phyloP scores from a whole-genome alignment of 805 yeast species.

The Wickerhamomyces canadensis region DNA sequence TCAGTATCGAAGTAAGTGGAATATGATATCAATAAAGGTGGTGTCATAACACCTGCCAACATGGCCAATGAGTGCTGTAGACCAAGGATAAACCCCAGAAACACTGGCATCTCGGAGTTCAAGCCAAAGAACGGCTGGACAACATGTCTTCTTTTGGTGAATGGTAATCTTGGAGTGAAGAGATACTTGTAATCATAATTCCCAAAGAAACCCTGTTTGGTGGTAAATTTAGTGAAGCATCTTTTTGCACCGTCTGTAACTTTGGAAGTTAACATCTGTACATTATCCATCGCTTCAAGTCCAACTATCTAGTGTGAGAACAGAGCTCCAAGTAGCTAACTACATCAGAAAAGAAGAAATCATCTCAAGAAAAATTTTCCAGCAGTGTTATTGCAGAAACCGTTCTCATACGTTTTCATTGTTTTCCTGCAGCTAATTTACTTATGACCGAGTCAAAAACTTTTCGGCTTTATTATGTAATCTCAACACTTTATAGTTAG shows the following conservation, averaged over 20 bases:
- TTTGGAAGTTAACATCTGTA: too few species aligned
- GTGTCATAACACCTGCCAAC: slow-evolving; percentile 88
- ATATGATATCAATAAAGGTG: slow-evolving; percentile 68
- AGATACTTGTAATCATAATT: slow-evolving; percentile 77
- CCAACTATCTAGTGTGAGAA: too few species aligned
- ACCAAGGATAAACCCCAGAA: slow-evolving; percentile 72
- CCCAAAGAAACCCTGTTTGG: slow-evolving; percentile 80
- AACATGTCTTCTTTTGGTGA: slow-evolving; percentile 37
- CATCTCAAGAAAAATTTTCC: too few species aligned
- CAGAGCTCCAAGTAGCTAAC: too few species aligned
- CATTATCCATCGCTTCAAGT: too few species aligned
- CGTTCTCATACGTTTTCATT: too few species aligned
- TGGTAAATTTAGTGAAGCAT: slow-evolving; percentile 35
- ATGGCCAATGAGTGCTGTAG: slow-evolving; percentile 84
- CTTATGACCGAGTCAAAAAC: too few species aligned
- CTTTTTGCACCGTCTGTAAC: not conserved
- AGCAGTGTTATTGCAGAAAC: too few species aligned
- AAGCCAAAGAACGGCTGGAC: slow-evolving; percentile 80
- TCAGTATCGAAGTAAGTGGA: slow-evolving; percentile 54
- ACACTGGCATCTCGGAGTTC: slow-evolving; percentile 71
- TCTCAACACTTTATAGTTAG: too few species aligned
- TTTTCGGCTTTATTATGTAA: too few species aligned
- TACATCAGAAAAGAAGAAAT: too few species aligned
- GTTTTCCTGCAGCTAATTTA: too few species aligned
- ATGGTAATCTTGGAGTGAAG: slow-evolving; percentile 79